A percentile compares a stretch with the other conserved stretches of the same genome.
Evolutionary conservation across 495 filamentous ascomycete species (phyloP).

Genomic region (Lineolata rhizophorae): DNA sequence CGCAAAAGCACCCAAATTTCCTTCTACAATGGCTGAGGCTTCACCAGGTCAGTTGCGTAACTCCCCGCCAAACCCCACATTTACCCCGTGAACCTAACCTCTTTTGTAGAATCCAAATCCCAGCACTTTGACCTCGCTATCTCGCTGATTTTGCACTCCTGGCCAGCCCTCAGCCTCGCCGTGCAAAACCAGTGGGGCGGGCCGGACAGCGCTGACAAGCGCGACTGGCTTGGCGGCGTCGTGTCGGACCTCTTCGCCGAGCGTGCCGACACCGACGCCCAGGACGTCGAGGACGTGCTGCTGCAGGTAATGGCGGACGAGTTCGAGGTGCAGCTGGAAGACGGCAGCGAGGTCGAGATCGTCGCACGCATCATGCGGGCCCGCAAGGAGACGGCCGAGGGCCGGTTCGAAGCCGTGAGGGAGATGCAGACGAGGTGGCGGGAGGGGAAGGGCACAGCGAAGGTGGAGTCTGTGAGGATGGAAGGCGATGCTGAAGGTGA

Average conservation of each 20-base stretch:
- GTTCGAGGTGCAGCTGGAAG: slow-evolving; percentile 78
- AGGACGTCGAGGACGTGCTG: slow-evolving; percentile 63
- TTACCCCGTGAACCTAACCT: no score
- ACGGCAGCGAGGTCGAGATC: slow-evolving; percentile 57
- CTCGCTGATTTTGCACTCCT: slow-evolving; percentile 55
- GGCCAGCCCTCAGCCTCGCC: slow-evolving; percentile 70
- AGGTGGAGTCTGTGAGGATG: slow-evolving; percentile 22
- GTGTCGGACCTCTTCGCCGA: slow-evolving; percentile 60
- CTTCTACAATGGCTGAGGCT: no score
- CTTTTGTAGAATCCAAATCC: no score
- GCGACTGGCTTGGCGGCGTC: slow-evolving; percentile 86
- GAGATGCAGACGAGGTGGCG: slow-evolving; percentile 44
- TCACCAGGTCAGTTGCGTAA: no score
- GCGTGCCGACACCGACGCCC: slow-evolving; percentile 52
- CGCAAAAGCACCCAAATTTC: no score
- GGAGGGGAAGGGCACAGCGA: slow-evolving; percentile 26
- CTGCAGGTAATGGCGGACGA: slow-evolving; percentile 87
- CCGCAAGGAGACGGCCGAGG: slow-evolving; percentile 33
- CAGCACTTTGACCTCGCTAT: slow-evolving; percentile 76
- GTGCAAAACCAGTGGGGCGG: slow-evolving; percentile 81
- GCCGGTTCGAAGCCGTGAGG: slow-evolving; percentile 46
- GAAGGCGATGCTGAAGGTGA: slow-evolving; percentile 34
- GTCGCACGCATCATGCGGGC: slow-evolving; percentile 49
- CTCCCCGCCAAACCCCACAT: no score
- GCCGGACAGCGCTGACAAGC: slow-evolving; percentile 62